Percentiles rank a stretch among this genome's conserved stretches.
Evolutionary conservation across 805 yeast species (phyloP).

Genomic region (Candida xyloterini): DNA sequence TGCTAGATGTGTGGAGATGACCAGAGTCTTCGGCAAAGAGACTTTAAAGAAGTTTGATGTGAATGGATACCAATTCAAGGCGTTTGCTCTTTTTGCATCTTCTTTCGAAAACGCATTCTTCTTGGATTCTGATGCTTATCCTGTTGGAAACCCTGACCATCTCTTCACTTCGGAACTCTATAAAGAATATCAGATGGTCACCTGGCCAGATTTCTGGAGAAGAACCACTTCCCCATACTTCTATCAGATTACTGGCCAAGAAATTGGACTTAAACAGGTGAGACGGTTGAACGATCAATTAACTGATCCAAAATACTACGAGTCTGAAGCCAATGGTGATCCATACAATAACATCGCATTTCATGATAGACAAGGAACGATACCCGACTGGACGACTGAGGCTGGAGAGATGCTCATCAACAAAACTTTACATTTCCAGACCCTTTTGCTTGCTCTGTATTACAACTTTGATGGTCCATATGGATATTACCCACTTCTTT

Average conservation of each 20-base stretch:
- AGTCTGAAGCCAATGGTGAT: conserved; percentile 36
- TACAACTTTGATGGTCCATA: conserved; percentile 65
- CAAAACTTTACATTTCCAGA: conserved; percentile 53
- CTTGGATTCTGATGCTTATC: conserved; percentile 75
- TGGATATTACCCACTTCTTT: conserved; percentile 54
- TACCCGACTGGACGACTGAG: conserved; percentile 69
- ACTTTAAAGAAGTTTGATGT: conserved; percentile 48
- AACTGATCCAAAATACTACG: conserved; percentile 31
- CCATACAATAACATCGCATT: conserved; percentile 38
- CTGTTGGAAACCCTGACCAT: conserved; percentile 60
- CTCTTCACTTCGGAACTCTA: conserved; percentile 60
- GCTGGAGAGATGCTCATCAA: conserved; percentile 64
- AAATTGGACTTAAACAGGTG: conserved; percentile 36
- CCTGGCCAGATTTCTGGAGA: conserved; percentile 91
- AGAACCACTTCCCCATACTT: conserved; percentile 74
- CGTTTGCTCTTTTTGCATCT: conserved; percentile 67
- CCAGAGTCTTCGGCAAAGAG: conserved; percentile 56
- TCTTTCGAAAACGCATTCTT: conserved; percentile 69
- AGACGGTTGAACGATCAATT: conserved; percentile 33
- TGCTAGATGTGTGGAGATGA: conserved; percentile 66
- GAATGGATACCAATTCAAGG: conserved; percentile 66
- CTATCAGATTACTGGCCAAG: conserved; percentile 63
- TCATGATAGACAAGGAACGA: conserved; percentile 65
- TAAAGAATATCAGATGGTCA: conserved; percentile 44
- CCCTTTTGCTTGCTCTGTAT: conserved; percentile 58